Evolutionary conservation across 306 rosid genomes (phyloP).

Genomic region (Quercus variabilis): DNA sequence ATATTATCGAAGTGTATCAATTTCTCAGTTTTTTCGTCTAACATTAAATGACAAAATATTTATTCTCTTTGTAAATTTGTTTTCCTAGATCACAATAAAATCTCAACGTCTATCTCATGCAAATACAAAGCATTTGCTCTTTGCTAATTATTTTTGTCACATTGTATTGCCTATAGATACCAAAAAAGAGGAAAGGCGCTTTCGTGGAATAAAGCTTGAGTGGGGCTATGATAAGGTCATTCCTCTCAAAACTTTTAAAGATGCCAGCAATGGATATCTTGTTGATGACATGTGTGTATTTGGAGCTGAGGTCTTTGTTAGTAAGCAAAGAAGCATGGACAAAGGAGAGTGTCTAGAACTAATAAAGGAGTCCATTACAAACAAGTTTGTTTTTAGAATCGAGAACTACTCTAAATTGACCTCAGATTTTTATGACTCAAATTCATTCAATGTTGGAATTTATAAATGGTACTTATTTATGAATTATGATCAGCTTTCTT

Average conservation of each 20-base stretch:
- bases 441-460: slow-evolving; percentile 44
- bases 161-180: slow-evolving; percentile 32
- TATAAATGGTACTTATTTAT: slow-evolving; percentile 39
- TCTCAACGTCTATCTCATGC: too few species aligned
- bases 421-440: slow-evolving; percentile 27
- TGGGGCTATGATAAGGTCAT: slow-evolving; percentile 60
- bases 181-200: slow-evolving; percentile 40
- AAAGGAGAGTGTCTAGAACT: slow-evolving; percentile 54
- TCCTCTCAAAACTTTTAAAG: slow-evolving; percentile 40
- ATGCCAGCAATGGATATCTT: slow-evolving; percentile 48
- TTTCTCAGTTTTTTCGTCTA: too few species aligned
- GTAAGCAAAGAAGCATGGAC: slow-evolving; percentile 38
- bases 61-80: too few species aligned
- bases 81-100: too few species aligned
- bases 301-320: slow-evolving; percentile 66
- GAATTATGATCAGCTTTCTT: background rate
- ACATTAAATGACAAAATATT: too few species aligned
- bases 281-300: slow-evolving; percentile 54
- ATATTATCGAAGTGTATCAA: too few species aligned
- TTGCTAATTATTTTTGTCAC: background rate
- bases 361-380: slow-evolving; percentile 34
- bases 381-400: slow-evolving; percentile 30
- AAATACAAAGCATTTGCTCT: background rate
- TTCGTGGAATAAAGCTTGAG: slow-evolving; percentile 47
- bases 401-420: slow-evolving; percentile 36